These are phyloP conservation scores for Auriscalpium microsporum DNA, from an alignment of 768 basidiomycete genomes.

Conservation along the genomic window DNA sequence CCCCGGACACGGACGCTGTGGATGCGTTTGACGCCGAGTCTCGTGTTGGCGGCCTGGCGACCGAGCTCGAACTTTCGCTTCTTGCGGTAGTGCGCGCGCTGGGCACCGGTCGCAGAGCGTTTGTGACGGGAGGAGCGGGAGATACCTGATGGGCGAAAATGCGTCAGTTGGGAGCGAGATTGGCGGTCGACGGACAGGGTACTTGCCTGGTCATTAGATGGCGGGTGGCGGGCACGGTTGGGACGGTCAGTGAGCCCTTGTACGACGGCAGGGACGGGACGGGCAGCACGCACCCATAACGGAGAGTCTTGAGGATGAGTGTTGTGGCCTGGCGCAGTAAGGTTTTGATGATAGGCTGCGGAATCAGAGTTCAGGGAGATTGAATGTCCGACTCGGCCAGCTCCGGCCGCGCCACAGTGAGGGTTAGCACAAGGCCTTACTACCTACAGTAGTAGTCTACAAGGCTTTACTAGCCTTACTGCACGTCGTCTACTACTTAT, in stretches of 20 bases:
- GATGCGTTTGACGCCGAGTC: conserved; percentile 90
- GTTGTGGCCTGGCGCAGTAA: conserved; percentile 13
- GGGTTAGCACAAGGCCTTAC: too few relatives aligned
- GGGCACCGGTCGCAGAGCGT: conserved; percentile 87
- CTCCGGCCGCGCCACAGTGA: background rate
- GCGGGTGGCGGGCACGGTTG: background rate
- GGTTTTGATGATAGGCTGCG: conserved; percentile 13
- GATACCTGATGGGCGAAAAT: conserved; percentile 59
- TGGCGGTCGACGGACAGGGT: background rate
- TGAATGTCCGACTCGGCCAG: conserved; percentile 6
- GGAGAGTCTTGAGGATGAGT: conserved; percentile 60
- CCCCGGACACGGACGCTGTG: conserved; percentile 94
- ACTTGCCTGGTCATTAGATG: background rate
- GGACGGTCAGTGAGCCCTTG: background rate
- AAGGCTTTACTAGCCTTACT: too few relatives aligned
- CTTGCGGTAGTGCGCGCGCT: conserved; percentile 95
- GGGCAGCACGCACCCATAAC: conserved; percentile 62
- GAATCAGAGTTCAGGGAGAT: conserved; percentile 7
- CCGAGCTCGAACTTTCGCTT: conserved; percentile 99
- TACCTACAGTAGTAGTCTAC: too few relatives aligned
- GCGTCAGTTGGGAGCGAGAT: background rate
- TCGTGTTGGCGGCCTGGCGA: conserved; percentile 95
- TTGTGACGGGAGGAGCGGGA: conserved; percentile 96
- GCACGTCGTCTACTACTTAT: too few relatives aligned
- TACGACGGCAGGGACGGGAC: conserved; percentile 4